A percentile compares a stretch with the other conserved stretches of the same genome.
Evolutionary conservation across 768 basidiomycete genomes (phyloP).

Genomic region (Rhizopogon roseolus): DNA sequence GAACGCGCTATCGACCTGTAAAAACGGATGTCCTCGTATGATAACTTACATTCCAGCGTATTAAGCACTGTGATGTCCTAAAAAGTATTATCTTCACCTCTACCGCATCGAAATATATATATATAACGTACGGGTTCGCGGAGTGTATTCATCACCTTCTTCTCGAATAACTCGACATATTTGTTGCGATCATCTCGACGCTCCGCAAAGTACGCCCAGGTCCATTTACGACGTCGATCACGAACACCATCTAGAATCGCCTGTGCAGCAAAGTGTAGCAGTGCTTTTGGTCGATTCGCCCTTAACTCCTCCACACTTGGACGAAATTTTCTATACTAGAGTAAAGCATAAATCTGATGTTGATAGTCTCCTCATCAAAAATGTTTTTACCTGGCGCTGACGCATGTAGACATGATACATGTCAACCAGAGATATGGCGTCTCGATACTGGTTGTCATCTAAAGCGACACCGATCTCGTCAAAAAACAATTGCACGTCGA

Average conservation of each 20-base stretch:
- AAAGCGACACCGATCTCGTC: slow-evolving; percentile 90
- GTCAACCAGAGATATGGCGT: slow-evolving; percentile 87
- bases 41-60: slow-evolving; percentile 72
- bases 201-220: slow-evolving; percentile 87
- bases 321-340: slow-evolving; percentile 74
- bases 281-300: slow-evolving; percentile 57
- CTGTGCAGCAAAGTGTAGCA: slow-evolving; percentile 71
- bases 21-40: slow-evolving; percentile 94
- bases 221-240: slow-evolving; percentile 82
- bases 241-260: slow-evolving; percentile 82
- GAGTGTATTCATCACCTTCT: slow-evolving; percentile 54
- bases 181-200: slow-evolving; percentile 80
- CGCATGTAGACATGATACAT: slow-evolving; percentile 96
- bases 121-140: slow-evolving; percentile 45
- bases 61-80: slow-evolving; percentile 55
- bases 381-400: slow-evolving; percentile 58
- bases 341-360: slow-evolving; percentile 6
- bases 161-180: slow-evolving; percentile 84
- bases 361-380: neutral
- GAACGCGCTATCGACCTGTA: slow-evolving; percentile 94
- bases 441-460: slow-evolving; percentile 92
- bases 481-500: slow-evolving; percentile 84
- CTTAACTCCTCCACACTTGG: slow-evolving; percentile 59
- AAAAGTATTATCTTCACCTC: neutral
- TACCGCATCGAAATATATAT: neutral